Base-by-base conservation (phyloP, 805 yeast species). In the Lachancea thermotolerans region DNA sequence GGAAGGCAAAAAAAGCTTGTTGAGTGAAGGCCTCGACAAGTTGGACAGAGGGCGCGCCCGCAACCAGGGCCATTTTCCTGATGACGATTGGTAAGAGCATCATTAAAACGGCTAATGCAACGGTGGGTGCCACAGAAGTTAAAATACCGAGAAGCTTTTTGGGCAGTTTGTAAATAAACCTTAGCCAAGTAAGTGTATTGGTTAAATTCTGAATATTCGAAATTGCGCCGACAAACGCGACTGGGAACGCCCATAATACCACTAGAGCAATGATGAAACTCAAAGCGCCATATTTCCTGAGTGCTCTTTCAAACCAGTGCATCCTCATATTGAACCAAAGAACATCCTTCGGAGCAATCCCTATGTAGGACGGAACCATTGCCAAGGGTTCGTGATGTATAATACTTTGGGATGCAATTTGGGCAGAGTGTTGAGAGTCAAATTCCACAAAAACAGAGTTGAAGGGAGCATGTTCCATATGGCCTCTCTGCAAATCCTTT, bases 401-500 rank as follows among this genome's bases (percentile, higher is more conserved):
- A 3, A 73, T 68, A 1, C 81, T 62, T 63, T 83, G 91, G 51
- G 64, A 73, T 0, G 93, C 93, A 48, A 81, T 59, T 62, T 85
- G 91, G 6, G 91, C 91, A 49, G 71, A 68, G 62, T 81, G 83
- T 62, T 84, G 91, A 50, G 79, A 77, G 39, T 80, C 87, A 58
- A 85, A 85, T 65, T 84, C 91, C 35, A 84, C 89, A 52, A 84
- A 81, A 30, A 84, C 77, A 4, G 91, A 80, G 62, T 88, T 87
- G 70, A 87, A 79, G n/a, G 90, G 84, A 38, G 69, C 68, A 10
- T 67, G 62, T 14, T 67, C 65, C 44, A 68, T 62, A 57, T 73
- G 80, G 30, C 64, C 67, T 29, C 66, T 59, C 61, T 84, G 91
- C 54, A 82, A 54, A 37, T 68, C 69, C 39, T 62, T 67, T 49